These are phyloP conservation scores for Syzygium aromaticum DNA, from an alignment of 345 rosid species.

Conservation along the genomic window DNA sequence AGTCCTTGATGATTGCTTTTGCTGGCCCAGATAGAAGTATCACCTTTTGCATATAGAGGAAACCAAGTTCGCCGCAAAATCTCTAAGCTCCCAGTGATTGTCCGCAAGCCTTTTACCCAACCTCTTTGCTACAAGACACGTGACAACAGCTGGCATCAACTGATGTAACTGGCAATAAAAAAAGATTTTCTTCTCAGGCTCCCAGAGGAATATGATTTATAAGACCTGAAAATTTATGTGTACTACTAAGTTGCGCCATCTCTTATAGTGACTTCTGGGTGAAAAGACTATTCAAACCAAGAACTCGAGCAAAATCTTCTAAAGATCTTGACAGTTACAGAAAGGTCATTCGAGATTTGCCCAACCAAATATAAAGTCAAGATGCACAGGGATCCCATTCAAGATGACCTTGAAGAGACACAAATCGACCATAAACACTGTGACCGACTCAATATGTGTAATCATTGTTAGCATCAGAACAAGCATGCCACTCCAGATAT, in stretches of 20 bases:
- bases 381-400: neutral
- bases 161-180: constrained; percentile 77
- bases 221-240: neutral
- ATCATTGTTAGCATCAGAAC: neutral
- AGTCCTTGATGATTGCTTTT: constrained; percentile 2
- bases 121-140: constrained; percentile 92
- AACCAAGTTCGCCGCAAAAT: constrained; percentile 75
- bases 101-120: constrained; percentile 85
- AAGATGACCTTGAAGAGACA: neutral
- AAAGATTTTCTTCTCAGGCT: constrained; percentile 16
- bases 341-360: neutral
- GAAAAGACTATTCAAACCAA: neutral
- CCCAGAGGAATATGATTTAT: constrained; percentile 4
- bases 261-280: neutral
- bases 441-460: neutral
- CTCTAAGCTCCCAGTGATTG: constrained; percentile 98
- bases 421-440: neutral
- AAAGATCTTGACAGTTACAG: neutral
- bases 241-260: constrained; percentile 4
- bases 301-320: neutral
- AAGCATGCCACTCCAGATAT: neutral
- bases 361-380: neutral
- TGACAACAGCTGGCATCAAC: constrained; percentile 98
- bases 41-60: constrained; percentile 92
- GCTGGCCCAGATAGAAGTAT: constrained; percentile 8